Conservation (phyloP, 441 rosid species). For the Croton setiger region DNA sequence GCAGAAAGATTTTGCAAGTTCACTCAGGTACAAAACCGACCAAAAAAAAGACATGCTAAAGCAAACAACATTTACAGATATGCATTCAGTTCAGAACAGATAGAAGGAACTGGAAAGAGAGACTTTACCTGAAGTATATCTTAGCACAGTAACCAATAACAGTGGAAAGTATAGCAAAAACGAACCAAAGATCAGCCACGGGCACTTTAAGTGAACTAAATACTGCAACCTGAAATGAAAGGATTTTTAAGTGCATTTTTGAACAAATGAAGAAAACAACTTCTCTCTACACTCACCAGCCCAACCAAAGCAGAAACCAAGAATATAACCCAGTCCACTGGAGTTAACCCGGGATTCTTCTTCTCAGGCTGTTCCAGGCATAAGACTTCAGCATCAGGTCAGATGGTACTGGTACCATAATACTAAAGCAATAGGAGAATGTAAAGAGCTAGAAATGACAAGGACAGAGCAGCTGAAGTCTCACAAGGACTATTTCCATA, state of each 20-base stretch:
- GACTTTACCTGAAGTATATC: conserved; percentile 90
- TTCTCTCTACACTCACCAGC: conserved; percentile 54
- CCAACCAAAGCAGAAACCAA: conserved; percentile 78
- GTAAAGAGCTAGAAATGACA: conserved; percentile 11
- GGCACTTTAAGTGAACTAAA: conserved; percentile 70
- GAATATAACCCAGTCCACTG: conserved; percentile 92
- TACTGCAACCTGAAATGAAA: conserved; percentile 63
- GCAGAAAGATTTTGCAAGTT: neutral
- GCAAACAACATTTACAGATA: neutral
- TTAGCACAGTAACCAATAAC: conserved; percentile 89
- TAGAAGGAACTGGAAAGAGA: conserved; percentile 2
- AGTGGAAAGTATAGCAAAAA: conserved; percentile 73
- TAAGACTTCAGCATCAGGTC: conserved; percentile 15
- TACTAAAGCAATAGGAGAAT: neutral
- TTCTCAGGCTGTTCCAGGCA: conserved; percentile 73
- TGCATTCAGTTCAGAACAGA: neutral
- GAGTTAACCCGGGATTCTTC: conserved; percentile 92
- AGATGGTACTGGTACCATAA: neutral
- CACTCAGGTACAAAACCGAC: neutral
- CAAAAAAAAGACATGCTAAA: neutral
- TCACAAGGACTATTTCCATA: conserved; percentile 94
- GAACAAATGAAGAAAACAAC: conserved; percentile 6
- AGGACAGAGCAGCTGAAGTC: conserved; percentile 23
- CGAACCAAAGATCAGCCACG: conserved; percentile 74
- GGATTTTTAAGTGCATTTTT: conserved; percentile 13